These are phyloP conservation scores for Calendula officinalis DNA, from an alignment of 129 eudicot genomes.

Conservation along the genomic window DNA sequence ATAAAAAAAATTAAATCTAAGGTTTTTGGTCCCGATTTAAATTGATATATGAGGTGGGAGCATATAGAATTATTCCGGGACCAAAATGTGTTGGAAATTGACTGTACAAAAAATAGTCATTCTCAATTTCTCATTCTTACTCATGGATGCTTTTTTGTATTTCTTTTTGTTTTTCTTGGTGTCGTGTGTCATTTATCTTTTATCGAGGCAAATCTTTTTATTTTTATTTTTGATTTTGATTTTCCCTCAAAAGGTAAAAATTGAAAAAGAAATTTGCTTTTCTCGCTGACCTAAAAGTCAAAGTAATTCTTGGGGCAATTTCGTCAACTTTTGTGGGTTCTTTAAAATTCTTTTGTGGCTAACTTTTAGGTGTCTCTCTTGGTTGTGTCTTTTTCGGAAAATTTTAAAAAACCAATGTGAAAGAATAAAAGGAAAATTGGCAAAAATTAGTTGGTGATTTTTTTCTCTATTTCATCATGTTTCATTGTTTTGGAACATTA, in stretches of 20 bases:
- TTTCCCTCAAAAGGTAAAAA: background rate
- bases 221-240: background rate
- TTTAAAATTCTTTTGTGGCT: constrained; percentile 17
- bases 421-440: no score
- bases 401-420: background rate
- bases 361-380: constrained; percentile 24
- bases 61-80: constrained; percentile 31
- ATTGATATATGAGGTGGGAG: background rate
- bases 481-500: background rate
- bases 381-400: constrained; percentile 24
- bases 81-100: constrained; percentile 37
- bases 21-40: background rate
- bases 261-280: constrained; percentile 29
- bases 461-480: constrained; percentile 2
- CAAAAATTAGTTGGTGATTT: background rate
- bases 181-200: constrained; percentile 42
- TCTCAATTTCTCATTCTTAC: constrained; percentile 40
- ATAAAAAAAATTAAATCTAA: no score
- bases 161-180: constrained; percentile 38
- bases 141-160: constrained; percentile 43
- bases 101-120: constrained; percentile 37
- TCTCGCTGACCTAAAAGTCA: constrained; percentile 44
- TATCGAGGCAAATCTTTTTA: constrained; percentile 21
- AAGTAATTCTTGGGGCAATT: constrained; percentile 34
- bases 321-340: constrained; percentile 41